Conservation (phyloP, 768 basidiomycete species). For the Amanita exitialis region DNA sequence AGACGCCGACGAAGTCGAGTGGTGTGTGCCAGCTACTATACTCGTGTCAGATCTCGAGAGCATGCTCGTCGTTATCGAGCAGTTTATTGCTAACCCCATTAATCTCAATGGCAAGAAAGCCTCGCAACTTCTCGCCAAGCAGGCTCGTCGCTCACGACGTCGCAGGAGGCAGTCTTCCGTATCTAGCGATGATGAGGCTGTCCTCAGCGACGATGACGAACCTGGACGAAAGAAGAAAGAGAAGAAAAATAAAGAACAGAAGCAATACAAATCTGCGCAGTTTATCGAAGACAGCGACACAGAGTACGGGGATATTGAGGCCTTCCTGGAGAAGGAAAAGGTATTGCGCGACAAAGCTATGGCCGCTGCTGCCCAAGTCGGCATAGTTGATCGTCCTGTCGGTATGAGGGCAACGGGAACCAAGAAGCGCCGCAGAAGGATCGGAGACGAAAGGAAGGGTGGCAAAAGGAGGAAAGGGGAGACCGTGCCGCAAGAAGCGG, state of each 20-base stretch:
- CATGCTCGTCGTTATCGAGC: slow-evolving; percentile 66
- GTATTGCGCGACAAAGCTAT: slow-evolving; percentile 43
- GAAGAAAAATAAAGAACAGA: slow-evolving; percentile 49
- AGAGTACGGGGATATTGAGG: slow-evolving; percentile 72
- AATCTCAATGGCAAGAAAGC: slow-evolving; percentile 74
- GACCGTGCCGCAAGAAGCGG: slow-evolving; percentile 11
- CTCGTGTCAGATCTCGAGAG: slow-evolving; percentile 57
- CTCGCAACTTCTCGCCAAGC: slow-evolving; percentile 60
- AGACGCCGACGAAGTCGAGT: slow-evolving; percentile 71
- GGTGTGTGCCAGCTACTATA: slow-evolving; percentile 74
- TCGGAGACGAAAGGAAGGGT: slow-evolving; percentile 17
- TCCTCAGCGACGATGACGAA: slow-evolving; percentile 22
- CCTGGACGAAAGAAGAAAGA: slow-evolving; percentile 48
- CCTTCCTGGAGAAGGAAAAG: slow-evolving; percentile 73
- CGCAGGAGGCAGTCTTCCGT: slow-evolving; percentile 31
- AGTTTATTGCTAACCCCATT: slow-evolving; percentile 76
- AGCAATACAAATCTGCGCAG: slow-evolving; percentile 75
- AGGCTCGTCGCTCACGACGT: slow-evolving; percentile 42
- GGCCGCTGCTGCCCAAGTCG: slow-evolving; percentile 34
- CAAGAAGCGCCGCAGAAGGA: slow-evolving; percentile 35
- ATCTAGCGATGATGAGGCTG: slow-evolving; percentile 31
- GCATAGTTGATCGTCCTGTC: slow-evolving; percentile 26
- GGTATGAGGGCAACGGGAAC: slow-evolving; percentile 45
- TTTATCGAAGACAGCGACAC: slow-evolving; percentile 90
- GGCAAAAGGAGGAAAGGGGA: slow-evolving; percentile 26